These are phyloP conservation scores for Astrephomene gubernaculifera DNA, from an alignment of 139 green algal species.

Conservation along the genomic window DNA sequence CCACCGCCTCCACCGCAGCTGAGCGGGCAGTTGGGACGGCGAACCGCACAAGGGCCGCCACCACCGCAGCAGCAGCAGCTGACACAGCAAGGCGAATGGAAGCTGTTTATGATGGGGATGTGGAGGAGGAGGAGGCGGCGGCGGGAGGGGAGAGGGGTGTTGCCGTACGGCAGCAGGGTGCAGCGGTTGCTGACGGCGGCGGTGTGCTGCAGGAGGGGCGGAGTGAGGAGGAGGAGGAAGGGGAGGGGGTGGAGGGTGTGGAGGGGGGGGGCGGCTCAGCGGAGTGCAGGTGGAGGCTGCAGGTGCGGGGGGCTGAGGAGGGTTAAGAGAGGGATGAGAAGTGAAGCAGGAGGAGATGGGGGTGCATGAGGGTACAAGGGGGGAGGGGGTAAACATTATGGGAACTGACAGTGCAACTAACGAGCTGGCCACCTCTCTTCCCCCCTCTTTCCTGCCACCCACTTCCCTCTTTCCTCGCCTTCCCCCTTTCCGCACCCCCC, in stretches of 20 bases:
- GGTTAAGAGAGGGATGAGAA: no score
- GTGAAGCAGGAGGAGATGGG: no score
- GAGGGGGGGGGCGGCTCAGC: neutral
- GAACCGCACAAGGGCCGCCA: no score
- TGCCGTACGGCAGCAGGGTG: neutral
- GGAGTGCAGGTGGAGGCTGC: slow-evolving; percentile 26
- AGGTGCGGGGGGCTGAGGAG: slow-evolving; percentile 23
- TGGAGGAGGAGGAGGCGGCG: neutral
- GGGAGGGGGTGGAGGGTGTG: neutral
- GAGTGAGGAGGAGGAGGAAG: neutral
- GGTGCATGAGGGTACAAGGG: no score
- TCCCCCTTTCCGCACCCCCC: neutral
- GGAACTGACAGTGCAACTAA: no score
- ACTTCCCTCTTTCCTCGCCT: neutral
- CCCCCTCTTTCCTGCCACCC: neutral
- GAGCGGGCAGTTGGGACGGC: no score
- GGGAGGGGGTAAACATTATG: no score
- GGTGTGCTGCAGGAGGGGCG: slow-evolving; percentile 1
- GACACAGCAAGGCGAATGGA: no score
- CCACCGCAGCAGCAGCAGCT: no score
- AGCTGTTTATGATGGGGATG: no score
- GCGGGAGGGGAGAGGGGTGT: neutral
- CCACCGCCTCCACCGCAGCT: no score
- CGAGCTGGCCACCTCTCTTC: no score
- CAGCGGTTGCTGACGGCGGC: neutral